Base-by-base conservation (phyloP, 2,329 filamentous ascomycete genomes). In the Penicillium corylophilum region DNA sequence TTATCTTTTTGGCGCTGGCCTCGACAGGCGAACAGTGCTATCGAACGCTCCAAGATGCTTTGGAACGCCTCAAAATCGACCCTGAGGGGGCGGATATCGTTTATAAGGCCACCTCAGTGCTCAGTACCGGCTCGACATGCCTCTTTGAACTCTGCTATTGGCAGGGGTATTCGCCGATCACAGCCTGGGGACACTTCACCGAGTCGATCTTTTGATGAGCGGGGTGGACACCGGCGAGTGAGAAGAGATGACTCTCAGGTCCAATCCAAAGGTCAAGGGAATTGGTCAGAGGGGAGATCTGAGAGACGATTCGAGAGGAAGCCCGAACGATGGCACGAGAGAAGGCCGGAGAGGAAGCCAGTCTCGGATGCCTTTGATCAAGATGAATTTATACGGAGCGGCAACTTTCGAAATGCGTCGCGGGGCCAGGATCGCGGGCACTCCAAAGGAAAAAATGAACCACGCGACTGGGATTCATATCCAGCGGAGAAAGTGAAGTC, bases 101-200 rank as follows among this genome's bases (percentile, higher is more conserved):
- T 46, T 13, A 20, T n/a, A 4, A 35, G 40, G 8, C 40, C 47
- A 6, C 26, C 39, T 18, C 39, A 40, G 54, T 53, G 50, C 50
- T 48, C 64, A 55, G 53, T 36, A 9, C 42, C 46, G 20, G 62
- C 64, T 29, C 77, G 79, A 53, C 64, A 74, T 64, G 79, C 81
- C 20, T 86, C 84, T 38, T 78, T 89, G 36, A 81, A 77, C 53
- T 87, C 86, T 9, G 87, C 86, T 39, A 90, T 91, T 63, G 82
- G 84, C 58, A 77, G 80, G 41, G 87, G 87, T 13, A 76, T 90
- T 48, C 82, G 84, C 64, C 74, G 68, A 70, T 82, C 59, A 12
- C 60, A 48, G 24, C 15, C 20, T 48, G 49, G 39, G 12, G 42
- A 39, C 35, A 58, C 44, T 29, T 46, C 42, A 33, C 22, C 20